Conservation (phyloP, 2,329 filamentous ascomycete genomes). For the Paecilomyces fulvus region DNA sequence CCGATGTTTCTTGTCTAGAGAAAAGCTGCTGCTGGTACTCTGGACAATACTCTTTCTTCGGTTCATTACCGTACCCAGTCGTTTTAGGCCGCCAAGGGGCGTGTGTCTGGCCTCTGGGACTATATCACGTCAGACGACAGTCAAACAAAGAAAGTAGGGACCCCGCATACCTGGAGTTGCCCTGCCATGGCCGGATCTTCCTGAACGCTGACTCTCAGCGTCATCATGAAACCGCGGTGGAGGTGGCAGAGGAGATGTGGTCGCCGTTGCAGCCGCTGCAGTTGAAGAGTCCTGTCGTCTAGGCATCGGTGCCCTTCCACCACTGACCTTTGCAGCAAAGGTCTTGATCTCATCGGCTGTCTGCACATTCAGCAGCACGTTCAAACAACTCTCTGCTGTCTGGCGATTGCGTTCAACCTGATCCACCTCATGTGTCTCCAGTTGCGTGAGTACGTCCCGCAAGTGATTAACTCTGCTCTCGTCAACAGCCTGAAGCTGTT, state of each 20-base stretch:
- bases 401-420: conserved; percentile 67
- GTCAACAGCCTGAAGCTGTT: conserved; percentile 82
- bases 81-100: conserved; percentile 36
- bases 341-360: conserved; percentile 73
- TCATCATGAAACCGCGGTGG: conserved; percentile 42
- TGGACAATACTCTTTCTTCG: conserved; percentile 36
- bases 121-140: conserved; percentile 10
- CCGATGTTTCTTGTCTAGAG: conserved; percentile 34
- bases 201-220: conserved; percentile 47
- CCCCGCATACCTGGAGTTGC: conserved; percentile 22
- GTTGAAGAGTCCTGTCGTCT: conserved; percentile 16
- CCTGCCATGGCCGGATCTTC: conserved; percentile 33
- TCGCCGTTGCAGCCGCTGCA: conserved; percentile 15
- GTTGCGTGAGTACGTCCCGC: conserved; percentile 82
- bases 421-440: conserved; percentile 87
- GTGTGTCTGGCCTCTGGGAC: conserved; percentile 31
- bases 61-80: conserved; percentile 41
- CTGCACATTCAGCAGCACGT: conserved; percentile 74
- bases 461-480: conserved; percentile 84
- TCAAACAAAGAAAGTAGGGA: conserved; percentile 1
- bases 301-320: conserved; percentile 23
- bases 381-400: conserved; percentile 70
- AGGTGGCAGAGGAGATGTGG: conserved; percentile 26
- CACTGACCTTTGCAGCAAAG: conserved; percentile 31
- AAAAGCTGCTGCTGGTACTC: conserved; percentile 20